phyloP scores from a whole-genome alignment of 192 early-diverging fungal species.

The Chytriomyces sp. region DNA sequence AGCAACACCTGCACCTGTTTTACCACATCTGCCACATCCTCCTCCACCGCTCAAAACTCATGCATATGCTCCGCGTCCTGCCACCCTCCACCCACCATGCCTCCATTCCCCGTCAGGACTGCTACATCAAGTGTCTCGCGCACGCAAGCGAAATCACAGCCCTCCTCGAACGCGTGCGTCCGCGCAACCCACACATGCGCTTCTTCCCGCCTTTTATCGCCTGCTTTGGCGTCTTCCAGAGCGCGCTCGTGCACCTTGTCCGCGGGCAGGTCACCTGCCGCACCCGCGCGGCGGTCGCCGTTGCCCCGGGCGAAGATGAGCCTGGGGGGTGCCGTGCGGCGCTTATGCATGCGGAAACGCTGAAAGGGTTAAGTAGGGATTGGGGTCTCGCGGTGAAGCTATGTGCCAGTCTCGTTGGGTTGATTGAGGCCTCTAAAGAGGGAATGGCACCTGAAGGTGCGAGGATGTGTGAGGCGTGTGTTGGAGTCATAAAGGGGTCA shows the following conservation, averaged over 20 bases:
- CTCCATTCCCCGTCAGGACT: neutral
- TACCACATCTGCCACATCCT: conserved; percentile 46
- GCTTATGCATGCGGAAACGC: neutral
- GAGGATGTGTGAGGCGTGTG: neutral
- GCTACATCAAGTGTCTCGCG: neutral
- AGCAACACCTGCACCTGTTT: conserved; percentile 33
- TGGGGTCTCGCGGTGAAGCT: conserved; percentile 10
- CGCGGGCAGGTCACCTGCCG: neutral
- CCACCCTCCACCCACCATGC: neutral
- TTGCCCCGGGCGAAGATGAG: neutral
- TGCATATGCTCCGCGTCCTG: conserved; percentile 25
- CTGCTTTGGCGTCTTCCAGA: conserved; percentile 11
- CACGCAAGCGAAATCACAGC: neutral
- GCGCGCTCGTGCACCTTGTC: conserved; percentile 10
- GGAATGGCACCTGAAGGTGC: neutral
- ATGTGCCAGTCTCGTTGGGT: neutral
- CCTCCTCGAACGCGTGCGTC: neutral
- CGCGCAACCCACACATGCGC: neutral
- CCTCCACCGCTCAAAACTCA: conserved; percentile 47
- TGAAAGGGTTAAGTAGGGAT: neutral
- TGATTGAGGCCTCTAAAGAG: conserved; percentile 3
- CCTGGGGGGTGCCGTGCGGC: neutral
- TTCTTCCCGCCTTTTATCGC: neutral
- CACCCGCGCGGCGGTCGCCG: neutral
- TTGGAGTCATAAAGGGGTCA: neutral